These are phyloP conservation scores for Fusarium dimerum DNA, from an alignment of 2,329 filamentous ascomycete genomes.

Conservation along the genomic window DNA sequence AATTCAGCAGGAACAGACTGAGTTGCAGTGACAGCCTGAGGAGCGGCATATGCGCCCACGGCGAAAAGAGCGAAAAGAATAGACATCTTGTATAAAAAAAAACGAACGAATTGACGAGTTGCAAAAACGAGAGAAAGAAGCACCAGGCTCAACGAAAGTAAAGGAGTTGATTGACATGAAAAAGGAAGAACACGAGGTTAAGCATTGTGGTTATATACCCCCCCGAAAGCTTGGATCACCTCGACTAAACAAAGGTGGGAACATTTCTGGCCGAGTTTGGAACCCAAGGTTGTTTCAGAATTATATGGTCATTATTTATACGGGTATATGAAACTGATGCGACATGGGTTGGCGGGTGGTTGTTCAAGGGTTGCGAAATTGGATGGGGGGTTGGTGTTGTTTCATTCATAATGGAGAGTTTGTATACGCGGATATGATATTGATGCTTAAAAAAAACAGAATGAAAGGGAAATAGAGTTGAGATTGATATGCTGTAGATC, in stretches of 20 bases:
- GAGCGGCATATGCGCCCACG: slow-evolving; percentile 15
- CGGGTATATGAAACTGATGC: no score
- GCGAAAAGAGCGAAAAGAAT: slow-evolving; percentile 15
- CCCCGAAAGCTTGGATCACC: no score
- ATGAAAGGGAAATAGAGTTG: neutral
- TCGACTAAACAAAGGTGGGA: no score
- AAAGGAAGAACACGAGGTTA: neutral
- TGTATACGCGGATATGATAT: no score
- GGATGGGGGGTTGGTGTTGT: no score
- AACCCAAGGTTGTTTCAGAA: no score
- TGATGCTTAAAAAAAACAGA: slow-evolving; percentile 1
- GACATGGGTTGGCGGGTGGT: no score
- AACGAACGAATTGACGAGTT: neutral
- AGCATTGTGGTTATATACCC: neutral
- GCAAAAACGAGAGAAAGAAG: neutral
- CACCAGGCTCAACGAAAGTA: neutral
- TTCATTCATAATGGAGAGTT: no score
- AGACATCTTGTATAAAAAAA: slow-evolving; percentile 16
- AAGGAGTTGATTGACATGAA: neutral
- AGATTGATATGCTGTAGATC: no score
- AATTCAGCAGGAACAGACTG: slow-evolving; percentile 24
- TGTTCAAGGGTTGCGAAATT: no score
- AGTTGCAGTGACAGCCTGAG: slow-evolving; percentile 13
- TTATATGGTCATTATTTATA: no score
- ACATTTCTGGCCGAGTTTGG: no score